These are phyloP conservation scores for Euphrasia arctica DNA, from an alignment of 305 asterid species.

Conservation along the genomic window DNA sequence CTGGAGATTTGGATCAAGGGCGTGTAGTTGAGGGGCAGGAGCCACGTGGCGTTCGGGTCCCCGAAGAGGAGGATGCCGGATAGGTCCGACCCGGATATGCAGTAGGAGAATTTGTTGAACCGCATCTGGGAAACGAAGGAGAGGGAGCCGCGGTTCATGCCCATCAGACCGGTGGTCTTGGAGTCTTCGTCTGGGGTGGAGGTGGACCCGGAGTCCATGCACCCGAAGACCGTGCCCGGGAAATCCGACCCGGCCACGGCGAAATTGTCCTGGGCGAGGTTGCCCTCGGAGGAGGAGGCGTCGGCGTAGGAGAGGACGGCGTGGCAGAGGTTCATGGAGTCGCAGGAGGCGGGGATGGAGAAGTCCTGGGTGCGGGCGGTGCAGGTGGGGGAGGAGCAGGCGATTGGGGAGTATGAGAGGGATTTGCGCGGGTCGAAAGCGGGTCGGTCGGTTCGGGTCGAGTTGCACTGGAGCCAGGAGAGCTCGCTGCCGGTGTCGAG, in stretches of 20 bases:
- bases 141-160: constrained; percentile 83
- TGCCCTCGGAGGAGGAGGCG: constrained; percentile 68
- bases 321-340: constrained; percentile 61
- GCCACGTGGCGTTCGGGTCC: constrained; percentile 50
- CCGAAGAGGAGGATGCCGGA: constrained; percentile 64
- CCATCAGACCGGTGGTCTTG: constrained; percentile 81
- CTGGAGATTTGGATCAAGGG: constrained; percentile 59
- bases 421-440: constrained; percentile 52
- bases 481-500: constrained; percentile 92
- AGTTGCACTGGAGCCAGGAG: constrained; percentile 77
- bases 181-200: constrained; percentile 54
- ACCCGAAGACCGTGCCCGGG: constrained; percentile 62
- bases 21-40: constrained; percentile 63
- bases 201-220: constrained; percentile 74
- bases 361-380: constrained; percentile 65
- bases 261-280: constrained; percentile 54
- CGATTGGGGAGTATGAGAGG: constrained; percentile 45
- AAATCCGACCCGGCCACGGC: constrained; percentile 53
- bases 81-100: constrained; percentile 66
- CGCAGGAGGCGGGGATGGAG: constrained; percentile 84
- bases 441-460: constrained; percentile 42
- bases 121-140: constrained; percentile 82
- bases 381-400: constrained; percentile 69
- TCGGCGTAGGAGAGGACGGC: constrained; percentile 73
- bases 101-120: constrained; percentile 67